phyloP scores from a whole-genome alignment of 768 basidiomycete genomes.

The Rhizopogon vulgaris region DNA sequence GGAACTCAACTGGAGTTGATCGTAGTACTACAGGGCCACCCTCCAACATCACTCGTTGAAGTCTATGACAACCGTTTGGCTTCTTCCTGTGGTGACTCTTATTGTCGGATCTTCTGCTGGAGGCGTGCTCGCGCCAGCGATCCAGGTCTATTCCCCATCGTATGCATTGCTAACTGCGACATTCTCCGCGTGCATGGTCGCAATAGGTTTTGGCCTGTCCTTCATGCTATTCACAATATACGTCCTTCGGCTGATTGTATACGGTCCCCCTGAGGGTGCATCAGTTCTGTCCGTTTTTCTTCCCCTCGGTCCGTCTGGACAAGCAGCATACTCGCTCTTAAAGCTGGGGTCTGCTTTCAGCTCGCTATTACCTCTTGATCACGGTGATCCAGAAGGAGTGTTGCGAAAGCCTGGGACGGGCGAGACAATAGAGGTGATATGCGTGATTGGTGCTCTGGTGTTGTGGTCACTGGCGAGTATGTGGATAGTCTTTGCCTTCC shows the following conservation, averaged over 20 bases:
- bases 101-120: slow-evolving; percentile 69
- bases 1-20: slow-evolving; percentile 10
- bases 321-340: slow-evolving; percentile 54
- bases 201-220: slow-evolving; percentile 51
- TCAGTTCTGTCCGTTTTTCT: slow-evolving; percentile 58
- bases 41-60: slow-evolving; percentile 53
- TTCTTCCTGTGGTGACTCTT: slow-evolving; percentile 71
- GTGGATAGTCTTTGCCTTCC: slow-evolving; percentile 54
- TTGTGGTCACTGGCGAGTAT: slow-evolving; percentile 60
- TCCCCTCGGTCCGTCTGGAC: slow-evolving; percentile 70
- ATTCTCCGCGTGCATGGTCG: slow-evolving; percentile 49
- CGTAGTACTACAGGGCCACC: slow-evolving; percentile 36
- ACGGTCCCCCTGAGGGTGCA: slow-evolving; percentile 45
- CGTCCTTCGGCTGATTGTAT: slow-evolving; percentile 48
- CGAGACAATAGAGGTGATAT: slow-evolving; percentile 38
- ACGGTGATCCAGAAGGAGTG: slow-evolving; percentile 28
- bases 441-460: slow-evolving; percentile 41
- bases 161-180: slow-evolving; percentile 51
- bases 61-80: slow-evolving; percentile 58
- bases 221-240: slow-evolving; percentile 66
- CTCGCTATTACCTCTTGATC: slow-evolving; percentile 28
- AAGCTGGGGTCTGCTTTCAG: slow-evolving; percentile 48
- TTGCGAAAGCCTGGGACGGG: slow-evolving; percentile 29
- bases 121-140: slow-evolving; percentile 45
- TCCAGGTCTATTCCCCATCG: slow-evolving; percentile 37